Evolutionary conservation across 2,329 filamentous ascomycete genomes (phyloP).

Genomic region (Cephalotrichum gorgonifer): DNA sequence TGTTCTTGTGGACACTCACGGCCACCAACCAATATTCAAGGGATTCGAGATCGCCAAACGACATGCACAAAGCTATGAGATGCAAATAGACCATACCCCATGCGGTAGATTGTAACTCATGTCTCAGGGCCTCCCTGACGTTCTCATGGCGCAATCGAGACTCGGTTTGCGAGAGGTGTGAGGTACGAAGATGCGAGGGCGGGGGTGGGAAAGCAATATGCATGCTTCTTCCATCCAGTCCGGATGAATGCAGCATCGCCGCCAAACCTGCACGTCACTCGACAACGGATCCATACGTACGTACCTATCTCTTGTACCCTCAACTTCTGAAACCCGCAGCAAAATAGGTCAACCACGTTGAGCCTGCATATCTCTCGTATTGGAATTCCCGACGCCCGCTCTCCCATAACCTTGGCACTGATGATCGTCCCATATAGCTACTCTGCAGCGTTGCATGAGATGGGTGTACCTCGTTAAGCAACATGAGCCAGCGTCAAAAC

Average conservation of each 20-base stretch:
- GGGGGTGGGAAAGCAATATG: background rate
- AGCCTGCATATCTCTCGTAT: too few relatives aligned
- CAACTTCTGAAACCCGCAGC: background rate
- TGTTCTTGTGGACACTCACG: background rate
- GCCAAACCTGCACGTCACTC: too few relatives aligned
- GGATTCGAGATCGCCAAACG: background rate
- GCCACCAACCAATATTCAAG: background rate
- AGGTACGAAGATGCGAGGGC: too few relatives aligned
- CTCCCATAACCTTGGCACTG: background rate
- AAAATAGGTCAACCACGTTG: background rate
- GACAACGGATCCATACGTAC: too few relatives aligned
- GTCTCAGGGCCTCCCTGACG: background rate
- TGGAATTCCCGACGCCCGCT: background rate
- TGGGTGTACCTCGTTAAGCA: background rate
- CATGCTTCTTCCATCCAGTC: background rate
- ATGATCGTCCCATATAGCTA: background rate
- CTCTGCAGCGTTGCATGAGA: slow-evolving; percentile 3
- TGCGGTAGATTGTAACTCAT: background rate
- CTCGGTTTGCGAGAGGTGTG: too few relatives aligned
- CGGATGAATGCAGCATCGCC: background rate
- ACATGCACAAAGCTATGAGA: background rate
- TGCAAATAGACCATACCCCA: too few relatives aligned
- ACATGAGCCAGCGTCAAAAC: background rate
- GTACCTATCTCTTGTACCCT: too few relatives aligned
- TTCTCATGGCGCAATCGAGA: background rate